phyloP scores from a whole-genome alignment of 305 asterid species.

The Solanum hybrid region DNA sequence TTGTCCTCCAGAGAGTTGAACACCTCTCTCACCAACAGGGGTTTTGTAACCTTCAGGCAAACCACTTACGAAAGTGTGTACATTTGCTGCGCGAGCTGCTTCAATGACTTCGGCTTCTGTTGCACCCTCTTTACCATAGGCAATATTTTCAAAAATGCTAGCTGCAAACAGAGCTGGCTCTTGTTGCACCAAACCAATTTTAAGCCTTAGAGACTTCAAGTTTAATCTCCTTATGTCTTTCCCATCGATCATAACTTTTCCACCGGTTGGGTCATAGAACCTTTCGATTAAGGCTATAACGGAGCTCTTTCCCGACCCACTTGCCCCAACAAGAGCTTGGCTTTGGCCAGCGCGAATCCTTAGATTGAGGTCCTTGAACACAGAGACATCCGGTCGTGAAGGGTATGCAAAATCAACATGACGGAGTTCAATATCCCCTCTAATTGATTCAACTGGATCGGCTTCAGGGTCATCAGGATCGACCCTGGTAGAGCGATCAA shows the following conservation, averaged over 20 bases:
- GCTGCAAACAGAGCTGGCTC: conserved; percentile 93
- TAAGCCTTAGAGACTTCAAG: conserved; percentile 64
- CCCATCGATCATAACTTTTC: conserved; percentile 93
- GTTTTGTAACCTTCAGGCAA: conserved; percentile 85
- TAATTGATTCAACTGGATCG: conserved; percentile 55
- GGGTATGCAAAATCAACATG: conserved; percentile 94
- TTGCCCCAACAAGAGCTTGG: conserved; percentile 96
- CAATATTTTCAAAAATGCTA: conserved; percentile 82
- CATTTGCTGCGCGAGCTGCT: conserved; percentile 84
- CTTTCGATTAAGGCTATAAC: conserved; percentile 76
- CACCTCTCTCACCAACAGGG: conserved; percentile 86
- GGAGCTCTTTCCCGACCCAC: conserved; percentile 92
- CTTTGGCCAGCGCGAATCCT: conserved; percentile 93
- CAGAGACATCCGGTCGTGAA: conserved; percentile 72
- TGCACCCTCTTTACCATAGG: conserved; percentile 80
- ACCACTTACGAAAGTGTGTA: conserved; percentile 74
- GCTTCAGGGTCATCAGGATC: conserved; percentile 86
- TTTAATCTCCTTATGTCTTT: conserved; percentile 77
- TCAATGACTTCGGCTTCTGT: conserved; percentile 75
- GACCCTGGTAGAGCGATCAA: conserved; percentile 66
- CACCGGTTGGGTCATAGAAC: conserved; percentile 74
- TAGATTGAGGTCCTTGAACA: conserved; percentile 76
- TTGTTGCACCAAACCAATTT: conserved; percentile 86
- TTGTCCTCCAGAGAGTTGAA: conserved; percentile 92
- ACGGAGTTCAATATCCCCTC: conserved; percentile 89